Percentiles rank a stretch among this genome's conserved stretches.
Conservation (phyloP, 23 red algal genomes). For the Chondrus crispus region DNA sequence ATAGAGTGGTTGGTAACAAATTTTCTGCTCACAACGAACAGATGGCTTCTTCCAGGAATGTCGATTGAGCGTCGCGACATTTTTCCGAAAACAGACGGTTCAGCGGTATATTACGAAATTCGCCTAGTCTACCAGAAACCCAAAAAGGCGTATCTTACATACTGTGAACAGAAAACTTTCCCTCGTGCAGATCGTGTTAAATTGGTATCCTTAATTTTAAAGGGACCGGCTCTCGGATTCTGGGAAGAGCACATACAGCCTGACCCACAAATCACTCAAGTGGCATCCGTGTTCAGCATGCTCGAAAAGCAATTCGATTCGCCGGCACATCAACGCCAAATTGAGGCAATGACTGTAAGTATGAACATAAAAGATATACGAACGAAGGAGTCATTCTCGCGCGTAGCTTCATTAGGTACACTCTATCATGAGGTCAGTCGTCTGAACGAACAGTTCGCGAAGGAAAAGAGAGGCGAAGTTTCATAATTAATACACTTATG, state of each 20-base stretch:
- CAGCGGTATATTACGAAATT: too few relatives aligned
- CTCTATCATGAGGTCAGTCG: not conserved
- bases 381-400: not conserved
- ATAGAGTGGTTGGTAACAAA: too few relatives aligned
- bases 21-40: too few relatives aligned
- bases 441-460: not conserved
- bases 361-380: not conserved
- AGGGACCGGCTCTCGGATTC: not conserved
- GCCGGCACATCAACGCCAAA: not conserved
- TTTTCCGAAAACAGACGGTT: too few relatives aligned
- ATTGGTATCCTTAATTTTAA: not conserved
- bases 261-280: not conserved
- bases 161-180: not conserved
- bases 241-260: not conserved
- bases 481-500: not conserved
- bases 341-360: not conserved
- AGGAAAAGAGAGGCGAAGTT: not conserved
- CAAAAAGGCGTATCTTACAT: not conserved
- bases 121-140: not conserved
- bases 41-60: too few relatives aligned
- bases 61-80: too few relatives aligned
- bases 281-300: not conserved
- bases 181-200: not conserved
- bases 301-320: not conserved
- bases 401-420: not conserved